Evolutionary conservation across 331 rosid species (phyloP).

Genomic region (Acacia pycnantha): DNA sequence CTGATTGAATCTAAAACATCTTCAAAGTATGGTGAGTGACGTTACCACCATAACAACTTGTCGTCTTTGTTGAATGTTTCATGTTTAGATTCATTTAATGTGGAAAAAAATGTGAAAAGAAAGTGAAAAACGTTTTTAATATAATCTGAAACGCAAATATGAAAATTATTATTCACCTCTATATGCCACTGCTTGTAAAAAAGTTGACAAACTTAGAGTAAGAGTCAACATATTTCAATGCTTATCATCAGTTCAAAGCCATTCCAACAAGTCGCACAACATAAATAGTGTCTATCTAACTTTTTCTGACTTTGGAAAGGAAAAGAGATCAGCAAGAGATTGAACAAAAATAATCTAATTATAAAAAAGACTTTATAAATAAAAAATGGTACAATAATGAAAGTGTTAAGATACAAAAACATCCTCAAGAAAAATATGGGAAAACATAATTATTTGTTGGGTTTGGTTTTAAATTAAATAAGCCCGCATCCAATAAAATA

Average conservation of each 20-base stretch:
- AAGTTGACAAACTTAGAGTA: not conserved
- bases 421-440: too few relatives aligned
- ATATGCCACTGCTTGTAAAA: not conserved
- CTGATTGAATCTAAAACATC: too few relatives aligned
- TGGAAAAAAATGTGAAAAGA: too few relatives aligned
- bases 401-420: too few relatives aligned
- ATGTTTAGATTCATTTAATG: too few relatives aligned
- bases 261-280: too few relatives aligned
- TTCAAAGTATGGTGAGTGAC: too few relatives aligned
- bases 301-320: not conserved
- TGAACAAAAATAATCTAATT: not conserved
- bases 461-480: too few relatives aligned
- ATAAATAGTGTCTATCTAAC: not conserved
- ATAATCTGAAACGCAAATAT: not conserved
- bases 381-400: not conserved
- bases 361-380: not conserved
- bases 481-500: too few relatives aligned
- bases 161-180: not conserved
- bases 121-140: not conserved
- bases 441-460: too few relatives aligned
- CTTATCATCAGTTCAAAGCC: not conserved
- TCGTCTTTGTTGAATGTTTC: too few relatives aligned
- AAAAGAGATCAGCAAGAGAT: not conserved
- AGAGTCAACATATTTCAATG: not conserved
- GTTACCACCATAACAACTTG: too few relatives aligned